Base-by-base conservation (phyloP, 2,329 filamentous ascomycete species). In the Diaporthe batatas region DNA sequence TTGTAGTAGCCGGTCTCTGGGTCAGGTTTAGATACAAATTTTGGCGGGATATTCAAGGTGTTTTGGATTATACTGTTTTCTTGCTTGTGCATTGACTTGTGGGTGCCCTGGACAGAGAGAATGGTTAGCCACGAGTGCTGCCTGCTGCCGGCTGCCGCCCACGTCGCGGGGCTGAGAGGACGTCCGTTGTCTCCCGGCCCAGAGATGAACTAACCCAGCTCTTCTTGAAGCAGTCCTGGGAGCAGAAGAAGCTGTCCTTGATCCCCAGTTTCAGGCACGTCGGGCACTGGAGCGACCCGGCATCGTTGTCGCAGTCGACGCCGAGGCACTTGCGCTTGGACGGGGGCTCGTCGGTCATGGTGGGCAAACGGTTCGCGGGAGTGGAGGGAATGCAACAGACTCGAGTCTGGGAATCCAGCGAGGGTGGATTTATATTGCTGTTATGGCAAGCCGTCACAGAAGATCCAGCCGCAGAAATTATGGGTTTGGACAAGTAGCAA, bases 201-300 rank as follows among this genome's bases (percentile, higher is more conserved):
- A 51, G 7, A 44, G n/a, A n/a, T 39, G 67, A 78, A 75, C 90
- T 78, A 91, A 98, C 96, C 96, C 96, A 99, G 87, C 95, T 99
- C 83, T 91, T 92, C 88, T 98, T 98, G 86, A 99, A 99, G 87
- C 96, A 99, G 78, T 98, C 96, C 83, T 99, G 96, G 36, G 95
- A 95, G 86, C 96, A 99, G 86, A 98, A 99, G 84, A 91, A 98
- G 85, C 94, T 97, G 80, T 96, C 94, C 81, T 95, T 91, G 78
- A 91, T 92, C 70, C 93, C 94, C 57, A 95, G 86, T 84, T 98
- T 98, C 79, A 98, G 88, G 82, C 96, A 99, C 65, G 94, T 98
- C 70, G 96, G 96, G 83, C 96, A 99, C 83, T 98, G 95, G 59
- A 99, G 86, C 70, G 91, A 87, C 74, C 94, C 92, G 72, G 95